phyloP scores from a whole-genome alignment of 2,329 filamentous ascomycete species.

The Monilinia laxa region DNA sequence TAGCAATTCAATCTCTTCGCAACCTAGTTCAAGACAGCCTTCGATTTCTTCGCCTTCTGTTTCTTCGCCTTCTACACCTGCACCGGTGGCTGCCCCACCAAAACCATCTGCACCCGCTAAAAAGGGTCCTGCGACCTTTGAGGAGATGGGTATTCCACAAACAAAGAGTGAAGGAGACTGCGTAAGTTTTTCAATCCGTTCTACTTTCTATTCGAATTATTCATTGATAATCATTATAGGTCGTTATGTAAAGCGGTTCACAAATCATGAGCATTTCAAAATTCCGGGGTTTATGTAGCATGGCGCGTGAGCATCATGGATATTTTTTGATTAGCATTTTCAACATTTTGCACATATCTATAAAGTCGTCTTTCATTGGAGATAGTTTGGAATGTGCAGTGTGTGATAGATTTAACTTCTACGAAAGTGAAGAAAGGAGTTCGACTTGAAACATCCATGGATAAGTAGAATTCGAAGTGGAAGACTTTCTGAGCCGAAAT shows the following conservation, averaged over 20 bases:
- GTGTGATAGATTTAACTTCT: background rate
- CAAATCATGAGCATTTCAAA: background rate
- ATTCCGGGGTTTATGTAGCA: background rate
- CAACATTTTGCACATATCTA: background rate
- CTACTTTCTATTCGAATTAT: background rate
- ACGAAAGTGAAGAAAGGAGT: background rate
- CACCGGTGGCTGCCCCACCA: constrained; percentile 58
- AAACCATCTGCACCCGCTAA: constrained; percentile 32
- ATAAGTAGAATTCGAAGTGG: constrained; percentile 1
- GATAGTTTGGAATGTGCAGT: background rate
- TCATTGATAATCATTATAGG: constrained; percentile 25
- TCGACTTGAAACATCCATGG: background rate
- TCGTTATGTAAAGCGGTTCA: constrained; percentile 35
- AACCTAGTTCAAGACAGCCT: constrained; percentile 21
- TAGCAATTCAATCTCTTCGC: constrained; percentile 9
- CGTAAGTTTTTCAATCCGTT: constrained; percentile 50
- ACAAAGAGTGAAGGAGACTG: constrained; percentile 86
- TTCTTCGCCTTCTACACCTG: constrained; percentile 25
- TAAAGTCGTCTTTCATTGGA: constrained; percentile 1
- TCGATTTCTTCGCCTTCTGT: constrained; percentile 25
- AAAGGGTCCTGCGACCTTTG: constrained; percentile 87
- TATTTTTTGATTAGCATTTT: constrained; percentile 4
- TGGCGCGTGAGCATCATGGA: constrained; percentile 1
- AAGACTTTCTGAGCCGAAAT: constrained; percentile 15
- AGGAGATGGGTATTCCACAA: constrained; percentile 93